Conservation (phyloP, 345 rosid species). For the Pelargonium nanum region DNA sequence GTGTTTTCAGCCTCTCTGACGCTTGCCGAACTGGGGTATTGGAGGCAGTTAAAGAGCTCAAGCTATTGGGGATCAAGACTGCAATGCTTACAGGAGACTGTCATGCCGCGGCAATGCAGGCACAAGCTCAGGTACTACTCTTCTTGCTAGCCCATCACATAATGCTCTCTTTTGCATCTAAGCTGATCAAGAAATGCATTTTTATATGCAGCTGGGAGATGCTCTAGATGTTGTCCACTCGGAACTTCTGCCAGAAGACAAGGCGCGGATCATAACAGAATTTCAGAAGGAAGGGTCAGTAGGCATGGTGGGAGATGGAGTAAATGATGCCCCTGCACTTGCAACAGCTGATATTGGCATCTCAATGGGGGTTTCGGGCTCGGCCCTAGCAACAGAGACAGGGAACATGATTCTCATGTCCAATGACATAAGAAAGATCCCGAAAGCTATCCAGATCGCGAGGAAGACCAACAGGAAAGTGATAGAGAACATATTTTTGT, state of each 20-base stretch:
- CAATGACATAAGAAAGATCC: constrained; percentile 55
- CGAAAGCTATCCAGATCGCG: constrained; percentile 51
- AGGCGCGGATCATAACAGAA: constrained; percentile 37
- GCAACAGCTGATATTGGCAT: constrained; percentile 76
- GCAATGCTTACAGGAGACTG: constrained; percentile 82
- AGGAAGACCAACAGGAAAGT: constrained; percentile 49
- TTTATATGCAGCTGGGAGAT: constrained; percentile 43
- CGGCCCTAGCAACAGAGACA: constrained; percentile 71
- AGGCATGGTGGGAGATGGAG: constrained; percentile 72
- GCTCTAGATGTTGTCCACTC: constrained; percentile 47
- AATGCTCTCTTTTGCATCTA: background rate
- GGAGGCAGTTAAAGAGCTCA: constrained; percentile 50
- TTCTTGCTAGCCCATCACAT: background rate
- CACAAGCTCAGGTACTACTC: constrained; percentile 51
- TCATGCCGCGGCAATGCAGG: constrained; percentile 50
- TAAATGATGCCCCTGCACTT: constrained; percentile 80
- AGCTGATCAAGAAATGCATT: background rate
- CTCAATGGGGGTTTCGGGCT: constrained; percentile 75
- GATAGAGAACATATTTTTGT: constrained; percentile 43
- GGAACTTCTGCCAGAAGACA: constrained; percentile 64
- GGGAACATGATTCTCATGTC: constrained; percentile 67
- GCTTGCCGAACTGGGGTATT: constrained; percentile 55
- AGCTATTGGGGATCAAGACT: constrained; percentile 44
- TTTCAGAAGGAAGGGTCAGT: constrained; percentile 46
- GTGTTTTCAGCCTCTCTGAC: constrained; percentile 58